Base-by-base conservation (phyloP, 768 basidiomycete species). In the Amanita brunnescens region DNA sequence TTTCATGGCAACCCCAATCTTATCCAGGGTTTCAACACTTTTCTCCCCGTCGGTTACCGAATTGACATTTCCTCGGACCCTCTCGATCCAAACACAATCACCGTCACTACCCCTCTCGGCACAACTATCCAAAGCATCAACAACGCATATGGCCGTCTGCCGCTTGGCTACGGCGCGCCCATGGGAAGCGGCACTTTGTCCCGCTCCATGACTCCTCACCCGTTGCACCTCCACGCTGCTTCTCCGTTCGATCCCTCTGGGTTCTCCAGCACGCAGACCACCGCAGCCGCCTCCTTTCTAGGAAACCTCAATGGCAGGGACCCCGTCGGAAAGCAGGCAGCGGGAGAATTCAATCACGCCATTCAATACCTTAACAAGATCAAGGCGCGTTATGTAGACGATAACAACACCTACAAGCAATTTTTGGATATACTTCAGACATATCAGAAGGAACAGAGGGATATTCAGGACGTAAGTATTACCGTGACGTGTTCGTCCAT, bases 291-390 rank as follows among this genome's bases (percentile, higher is more conserved):
- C 2, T 77, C 83, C 14, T 75, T 86, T 53, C 73, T 88, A 18
- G 80, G 81, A 24, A 79, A 77, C 44, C 70, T 85, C 55, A 77
- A 71, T 58, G 71, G 73, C 55, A 74, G 71, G 60, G 71, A 72
- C 37, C 64, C 71, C 13, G 68, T 73, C 34, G 80, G 81, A 56
- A 69, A 71, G 55, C 78, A 77, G 49, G 73, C 78, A 10, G 64
- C 75, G 9, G 78, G 74, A 54, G 85, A 97, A 62, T 96, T 92
- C 71, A 85, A 87, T 65, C 86, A 95, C 60, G 96, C 96, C 12
- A 98, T 98, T 56, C 83, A 91, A 60, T 99, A 94, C 65, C 83
- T 99, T 60, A 97, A 96, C 78, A 95, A 94, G 74, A 98, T 99
- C 74, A 98, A 98, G 70, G 83, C 83, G 14, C 83, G 93, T 18